These are phyloP conservation scores for Dothistroma pini DNA, from an alignment of 2,329 filamentous ascomycete species.

Conservation along the genomic window DNA sequence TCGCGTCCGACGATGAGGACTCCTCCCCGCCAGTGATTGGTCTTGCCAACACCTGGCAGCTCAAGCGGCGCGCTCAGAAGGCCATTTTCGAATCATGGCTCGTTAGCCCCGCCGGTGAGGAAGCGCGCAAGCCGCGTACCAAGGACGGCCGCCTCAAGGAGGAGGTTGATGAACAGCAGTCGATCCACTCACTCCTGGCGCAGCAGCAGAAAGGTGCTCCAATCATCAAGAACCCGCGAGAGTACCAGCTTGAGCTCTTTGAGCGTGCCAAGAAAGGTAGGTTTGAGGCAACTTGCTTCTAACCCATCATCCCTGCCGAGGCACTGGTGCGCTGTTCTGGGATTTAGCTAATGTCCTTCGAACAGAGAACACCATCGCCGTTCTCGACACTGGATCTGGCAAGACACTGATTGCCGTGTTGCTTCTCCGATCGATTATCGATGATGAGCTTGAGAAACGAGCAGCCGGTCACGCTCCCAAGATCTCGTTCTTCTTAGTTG, in stretches of 20 bases:
- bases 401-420: constrained; percentile 96
- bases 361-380: constrained; percentile 76
- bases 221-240: constrained; percentile 74
- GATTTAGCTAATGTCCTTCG: too few relatives aligned
- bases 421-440: constrained; percentile 70
- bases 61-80: constrained; percentile 42
- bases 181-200: constrained; percentile 51
- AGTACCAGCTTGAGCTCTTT: constrained; percentile 91
- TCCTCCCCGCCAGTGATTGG: constrained; percentile 12
- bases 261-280: constrained; percentile 70
- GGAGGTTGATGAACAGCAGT: constrained; percentile 48
- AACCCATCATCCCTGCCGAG: too few relatives aligned
- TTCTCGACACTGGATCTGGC: constrained; percentile 90
- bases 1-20: constrained; percentile 21
- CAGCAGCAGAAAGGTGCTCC: constrained; percentile 47
- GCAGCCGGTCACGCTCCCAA: constrained; percentile 57
- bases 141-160: constrained; percentile 27
- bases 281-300: neutral
- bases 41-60: constrained; percentile 28
- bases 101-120: constrained; percentile 41
- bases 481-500: constrained; percentile 78
- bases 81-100: constrained; percentile 43
- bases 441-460: constrained; percentile 71
- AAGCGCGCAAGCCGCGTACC: constrained; percentile 41
- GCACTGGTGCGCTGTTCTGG: too few relatives aligned